Evolutionary conservation across 1,284 basidiomycete species (phyloP).

Genomic region (Malassezia obtusa): DNA sequence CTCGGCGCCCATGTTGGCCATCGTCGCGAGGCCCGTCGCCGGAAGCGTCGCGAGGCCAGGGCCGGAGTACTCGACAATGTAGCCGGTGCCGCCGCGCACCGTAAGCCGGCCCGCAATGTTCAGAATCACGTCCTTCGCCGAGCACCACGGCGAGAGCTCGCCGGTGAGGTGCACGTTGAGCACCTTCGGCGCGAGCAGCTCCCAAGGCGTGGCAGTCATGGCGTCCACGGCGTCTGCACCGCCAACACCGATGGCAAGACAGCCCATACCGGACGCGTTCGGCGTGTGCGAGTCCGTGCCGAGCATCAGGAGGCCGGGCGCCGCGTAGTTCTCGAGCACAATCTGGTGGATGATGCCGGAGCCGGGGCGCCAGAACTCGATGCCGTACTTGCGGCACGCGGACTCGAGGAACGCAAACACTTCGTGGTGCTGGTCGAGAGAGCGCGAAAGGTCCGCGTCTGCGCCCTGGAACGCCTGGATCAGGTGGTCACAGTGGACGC

Average conservation of each 20-base stretch:
- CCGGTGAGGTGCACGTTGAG: conserved; percentile 76
- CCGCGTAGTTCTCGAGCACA: conserved; percentile 89
- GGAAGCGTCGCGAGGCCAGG: conserved; percentile 83
- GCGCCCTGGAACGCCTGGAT: conserved; percentile 61
- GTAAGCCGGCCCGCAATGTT: conserved; percentile 89
- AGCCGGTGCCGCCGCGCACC: conserved; percentile 90
- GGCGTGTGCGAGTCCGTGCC: conserved; percentile 89
- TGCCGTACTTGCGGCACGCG: conserved; percentile 82
- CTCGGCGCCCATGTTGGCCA: conserved; percentile 98
- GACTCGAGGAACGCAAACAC: conserved; percentile 97
- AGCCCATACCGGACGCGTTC: conserved; percentile 93
- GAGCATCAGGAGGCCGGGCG: conserved; percentile 57
- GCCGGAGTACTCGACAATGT: conserved; percentile 94
- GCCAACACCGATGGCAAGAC: conserved; percentile 95
- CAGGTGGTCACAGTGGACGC: conserved; percentile 80
- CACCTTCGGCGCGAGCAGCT: conserved; percentile 83
- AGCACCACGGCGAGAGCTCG: conserved; percentile 79
- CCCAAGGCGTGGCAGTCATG: conserved; percentile 96
- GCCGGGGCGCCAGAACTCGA: conserved; percentile 80
- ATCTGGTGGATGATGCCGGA: conserved; percentile 84
- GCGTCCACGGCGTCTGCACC: conserved; percentile 98
- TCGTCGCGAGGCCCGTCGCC: conserved; percentile 88
- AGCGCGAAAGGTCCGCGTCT: conserved; percentile 68
- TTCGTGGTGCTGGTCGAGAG: conserved; percentile 81
- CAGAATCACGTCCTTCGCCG: conserved; percentile 91